Base-by-base conservation (phyloP, 257 asterid genomes). In the Parsonsia alboflavescens region DNA sequence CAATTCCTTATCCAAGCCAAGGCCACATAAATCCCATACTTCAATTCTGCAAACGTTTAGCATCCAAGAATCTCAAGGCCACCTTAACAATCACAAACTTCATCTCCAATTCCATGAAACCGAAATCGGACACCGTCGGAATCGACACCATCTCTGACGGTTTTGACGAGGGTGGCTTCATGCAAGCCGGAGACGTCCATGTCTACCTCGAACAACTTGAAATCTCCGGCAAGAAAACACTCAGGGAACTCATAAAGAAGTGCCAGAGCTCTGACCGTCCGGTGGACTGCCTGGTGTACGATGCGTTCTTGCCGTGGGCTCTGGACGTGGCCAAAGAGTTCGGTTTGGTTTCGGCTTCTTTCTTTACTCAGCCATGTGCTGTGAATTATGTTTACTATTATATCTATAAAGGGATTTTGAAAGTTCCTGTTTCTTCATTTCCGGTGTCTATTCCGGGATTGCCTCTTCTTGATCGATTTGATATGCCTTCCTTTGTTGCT, bases 21-120 rank as follows among this genome's bases (percentile, higher is more conserved):
- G 97, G 98, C 81, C 98, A 90, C 80, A 82, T 92, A n/a, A 92
- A 88, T 28, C 98, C 98, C 17, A 75, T 90, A 87, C 85, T 77
- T 68, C 91, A 90, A 76, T 84, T 92, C 11, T 88, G 89, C 80
- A 92, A 89, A 72, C 92, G 96, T 44, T 72, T 90, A n/a, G 86
- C 70, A 76, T 85, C 83, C 82, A 86, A 88, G 78, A 84, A 86
- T 0, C 50, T 86, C 42, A 83, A 79, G 69, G 56, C 93, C 79
- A 92, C 96, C 30, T 45, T 90, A 2, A 82, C 86, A 77, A 52
- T 92, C 70, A 92, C 98, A 70, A 84, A 84, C 45, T 92, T 80
- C 82, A 86, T 86, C 21, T 77, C 76, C 82, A 88, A 85, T 4
- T 57, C 93, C 75, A 72, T 72, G 58, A 9, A 74, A 4, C 93